A percentile compares a stretch with the other conserved stretches of the same genome.
These are phyloP conservation scores for Hypocreales sp. DNA, from an alignment of 2,329 filamentous ascomycete species.

Conservation along the genomic window DNA sequence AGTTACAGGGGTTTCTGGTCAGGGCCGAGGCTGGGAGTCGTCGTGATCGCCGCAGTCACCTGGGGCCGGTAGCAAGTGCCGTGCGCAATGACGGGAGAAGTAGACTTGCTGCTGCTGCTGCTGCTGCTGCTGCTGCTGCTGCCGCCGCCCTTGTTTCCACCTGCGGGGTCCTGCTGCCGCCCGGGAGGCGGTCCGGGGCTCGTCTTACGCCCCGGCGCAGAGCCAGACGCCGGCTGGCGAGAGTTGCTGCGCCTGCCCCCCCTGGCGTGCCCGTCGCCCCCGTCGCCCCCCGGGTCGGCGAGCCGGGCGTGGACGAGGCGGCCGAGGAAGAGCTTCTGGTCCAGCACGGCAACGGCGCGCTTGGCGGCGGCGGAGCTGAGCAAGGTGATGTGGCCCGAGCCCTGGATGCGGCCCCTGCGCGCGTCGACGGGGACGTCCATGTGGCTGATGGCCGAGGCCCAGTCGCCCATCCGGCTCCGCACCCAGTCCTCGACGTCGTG, in stretches of 20 bases:
- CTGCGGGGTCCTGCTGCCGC: no score
- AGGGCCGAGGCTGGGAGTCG: no score
- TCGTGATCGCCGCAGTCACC: no score
- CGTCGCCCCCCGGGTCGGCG: slow-evolving; percentile 5
- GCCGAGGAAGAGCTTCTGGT: slow-evolving; percentile 11
- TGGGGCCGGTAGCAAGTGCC: slow-evolving; percentile 2
- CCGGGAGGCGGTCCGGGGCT: no score
- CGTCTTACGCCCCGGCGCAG: no score
- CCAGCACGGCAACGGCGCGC: slow-evolving; percentile 10
- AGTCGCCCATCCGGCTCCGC: slow-evolving; percentile 8
- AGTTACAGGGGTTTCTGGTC: no score
- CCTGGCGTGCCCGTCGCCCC: neutral
- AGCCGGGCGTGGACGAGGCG: slow-evolving; percentile 10
- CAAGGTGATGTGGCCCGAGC: slow-evolving; percentile 12
- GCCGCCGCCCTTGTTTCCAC: no score
- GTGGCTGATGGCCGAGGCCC: slow-evolving; percentile 6
- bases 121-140: no score
- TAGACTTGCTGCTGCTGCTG: no score
- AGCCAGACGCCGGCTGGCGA: no score
- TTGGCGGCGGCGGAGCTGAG: slow-evolving; percentile 7
- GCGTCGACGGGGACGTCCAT: slow-evolving; percentile 11
- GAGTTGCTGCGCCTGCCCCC: neutral
- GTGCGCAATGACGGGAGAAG: slow-evolving; percentile 2
- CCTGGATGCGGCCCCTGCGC: slow-evolving; percentile 9
- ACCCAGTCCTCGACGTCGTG: slow-evolving; percentile 14